These are phyloP conservation scores for Inga oerstediana DNA, from an alignment of 306 rosid species.

Conservation along the genomic window DNA sequence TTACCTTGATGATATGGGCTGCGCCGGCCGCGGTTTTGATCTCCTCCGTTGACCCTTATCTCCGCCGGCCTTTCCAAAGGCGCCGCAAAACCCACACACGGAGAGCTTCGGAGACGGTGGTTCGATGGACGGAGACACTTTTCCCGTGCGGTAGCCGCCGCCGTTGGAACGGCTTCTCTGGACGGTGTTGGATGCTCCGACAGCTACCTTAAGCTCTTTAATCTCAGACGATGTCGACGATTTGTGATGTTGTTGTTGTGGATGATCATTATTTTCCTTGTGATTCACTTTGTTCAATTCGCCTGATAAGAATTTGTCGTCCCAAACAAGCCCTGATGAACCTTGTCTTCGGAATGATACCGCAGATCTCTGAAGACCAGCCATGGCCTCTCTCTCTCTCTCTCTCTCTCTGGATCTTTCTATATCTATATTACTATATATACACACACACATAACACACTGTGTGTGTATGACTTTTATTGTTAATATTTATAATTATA, in stretches of 20 bases:
- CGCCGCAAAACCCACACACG: slow-evolving; percentile 67
- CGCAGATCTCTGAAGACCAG: slow-evolving; percentile 84
- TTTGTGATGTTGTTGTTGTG: slow-evolving; percentile 19
- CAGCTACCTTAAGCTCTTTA: slow-evolving; percentile 28
- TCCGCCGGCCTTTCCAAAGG: slow-evolving; percentile 54
- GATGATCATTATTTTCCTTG: slow-evolving; percentile 14
- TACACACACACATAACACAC: background rate
- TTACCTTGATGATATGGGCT: slow-evolving; percentile 57
- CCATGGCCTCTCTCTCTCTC: slow-evolving; percentile 43
- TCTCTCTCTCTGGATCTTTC: slow-evolving; percentile 26
- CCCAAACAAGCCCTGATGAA: slow-evolving; percentile 84
- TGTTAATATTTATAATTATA: background rate
- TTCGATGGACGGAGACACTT: slow-evolving; percentile 66
- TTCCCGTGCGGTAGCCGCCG: slow-evolving; percentile 69
- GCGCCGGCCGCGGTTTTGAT: background rate
- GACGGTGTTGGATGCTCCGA: slow-evolving; percentile 43
- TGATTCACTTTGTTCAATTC: slow-evolving; percentile 45
- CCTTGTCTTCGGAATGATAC: slow-evolving; percentile 84
- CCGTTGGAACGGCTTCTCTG: slow-evolving; percentile 68
- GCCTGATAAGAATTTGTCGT: slow-evolving; percentile 51
- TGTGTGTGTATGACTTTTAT: background rate
- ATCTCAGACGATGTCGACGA: background rate
- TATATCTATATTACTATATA: background rate
- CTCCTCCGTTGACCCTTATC: slow-evolving; percentile 35
- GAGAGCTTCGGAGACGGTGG: slow-evolving; percentile 84